Evolutionary conservation across 108 stramenopile genomes (phyloP), one percentile per base, ranked within the genome.

Genomic region (Cyclostephanos invisitatus): DNA sequence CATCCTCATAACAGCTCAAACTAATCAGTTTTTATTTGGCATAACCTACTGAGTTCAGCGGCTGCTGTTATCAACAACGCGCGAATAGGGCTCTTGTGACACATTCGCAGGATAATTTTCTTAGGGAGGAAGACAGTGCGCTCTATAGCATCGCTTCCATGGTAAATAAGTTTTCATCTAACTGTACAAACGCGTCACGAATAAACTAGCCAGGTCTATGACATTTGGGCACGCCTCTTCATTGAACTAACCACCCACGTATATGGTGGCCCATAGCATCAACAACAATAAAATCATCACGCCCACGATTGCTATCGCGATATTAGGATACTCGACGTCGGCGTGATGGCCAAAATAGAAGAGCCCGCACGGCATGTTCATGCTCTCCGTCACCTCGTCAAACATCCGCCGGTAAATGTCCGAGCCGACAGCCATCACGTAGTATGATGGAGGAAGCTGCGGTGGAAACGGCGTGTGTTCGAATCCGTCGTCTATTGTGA

Each of bases 291-390:
- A 36, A 18, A 84, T 18, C 28, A 57, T 49, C 15, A 91, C 75
- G n/a, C 81, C 29, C 8, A 62, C 54, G 20, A 85, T 54, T 4
- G 90, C 85, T 59, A 91, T 91, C 50, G 32, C 53, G 56, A 91
- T 83, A 28, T 70, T 84, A 0, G 90, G 90, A 63, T 83, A 55
- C 28, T 78, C 78, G 15, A 86, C 86, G 83, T 91, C 90, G 66
- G 89, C 90, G 42, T 91, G 90, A 58, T 88, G 88, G 22, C 90
- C 90, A 72, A 88, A 91, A 50, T 84, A 91, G 82, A 89, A 91
- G 42, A 91, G 81, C 28, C 86, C 86, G 70, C 87, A 91, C 1
- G 90, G 90, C 84, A 85, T 83, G 36, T 17, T 68, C 40, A 75
- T 79, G 21, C 83, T 73, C 24, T 76, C 75, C 10, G 85, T 60